Conservation (phyloP, 768 basidiomycete genomes). For the Neoboletus subvelutipes region DNA sequence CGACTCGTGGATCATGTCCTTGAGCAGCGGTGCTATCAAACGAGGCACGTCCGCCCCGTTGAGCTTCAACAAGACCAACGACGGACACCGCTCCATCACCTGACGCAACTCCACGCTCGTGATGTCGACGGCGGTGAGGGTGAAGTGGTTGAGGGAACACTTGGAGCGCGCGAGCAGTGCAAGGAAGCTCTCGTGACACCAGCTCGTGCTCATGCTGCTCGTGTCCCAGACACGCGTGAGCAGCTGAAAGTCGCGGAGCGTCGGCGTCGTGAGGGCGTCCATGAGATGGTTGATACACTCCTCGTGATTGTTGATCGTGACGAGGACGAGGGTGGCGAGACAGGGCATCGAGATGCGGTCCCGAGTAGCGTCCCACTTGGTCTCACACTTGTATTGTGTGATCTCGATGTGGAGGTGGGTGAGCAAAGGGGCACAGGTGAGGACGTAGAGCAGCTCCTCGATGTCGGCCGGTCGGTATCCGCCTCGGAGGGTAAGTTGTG, state of each 20-base stretch:
- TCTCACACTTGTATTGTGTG: constrained; percentile 30
- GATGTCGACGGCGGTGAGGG: constrained; percentile 28
- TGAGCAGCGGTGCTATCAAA: constrained; percentile 22
- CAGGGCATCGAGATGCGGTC: constrained; percentile 30
- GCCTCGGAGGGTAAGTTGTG: constrained; percentile 32
- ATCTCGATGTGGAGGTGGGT: constrained; percentile 32
- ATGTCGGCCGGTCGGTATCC: constrained; percentile 30
- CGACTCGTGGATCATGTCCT: constrained; percentile 23
- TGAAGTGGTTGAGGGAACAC: constrained; percentile 32
- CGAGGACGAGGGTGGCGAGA: constrained; percentile 31
- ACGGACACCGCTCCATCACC: constrained; percentile 31
- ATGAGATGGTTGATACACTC: constrained; percentile 27
- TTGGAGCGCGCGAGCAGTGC: constrained; percentile 27
- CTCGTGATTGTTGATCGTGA: constrained; percentile 31
- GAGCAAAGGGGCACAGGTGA: constrained; percentile 27
- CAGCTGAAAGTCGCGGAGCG: constrained; percentile 31
- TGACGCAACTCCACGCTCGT: constrained; percentile 22
- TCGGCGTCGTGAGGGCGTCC: constrained; percentile 25
- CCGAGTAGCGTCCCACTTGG: constrained; percentile 25
- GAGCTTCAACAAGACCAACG: constrained; percentile 29
- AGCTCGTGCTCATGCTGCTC: constrained; percentile 28
- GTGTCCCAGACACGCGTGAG: constrained; percentile 35
- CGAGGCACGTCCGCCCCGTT: constrained; percentile 27
- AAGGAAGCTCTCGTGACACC: constrained; percentile 31
- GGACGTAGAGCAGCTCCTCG: constrained; percentile 26